A percentile compares a stretch with the other conserved stretches of the same genome.
Conservation (phyloP, 345 rosid genomes). For the Eucalyptus caleyi region DNA sequence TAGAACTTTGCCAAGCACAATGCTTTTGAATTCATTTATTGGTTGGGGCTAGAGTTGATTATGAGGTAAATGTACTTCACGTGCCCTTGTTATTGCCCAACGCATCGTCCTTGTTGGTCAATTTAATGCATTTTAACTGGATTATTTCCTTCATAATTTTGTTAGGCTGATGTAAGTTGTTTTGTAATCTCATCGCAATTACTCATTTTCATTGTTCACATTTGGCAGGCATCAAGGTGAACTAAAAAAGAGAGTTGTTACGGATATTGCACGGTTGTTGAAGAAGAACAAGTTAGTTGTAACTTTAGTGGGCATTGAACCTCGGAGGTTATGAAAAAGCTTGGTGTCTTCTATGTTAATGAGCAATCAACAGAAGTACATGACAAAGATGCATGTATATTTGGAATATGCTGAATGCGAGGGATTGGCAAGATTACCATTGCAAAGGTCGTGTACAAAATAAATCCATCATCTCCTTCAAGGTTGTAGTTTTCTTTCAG, state of each 20-base stretch:
- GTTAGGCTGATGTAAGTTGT: neutral
- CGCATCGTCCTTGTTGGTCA: neutral
- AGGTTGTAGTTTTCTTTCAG: neutral
- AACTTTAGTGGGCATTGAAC: too few species aligned
- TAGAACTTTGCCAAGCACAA: neutral
- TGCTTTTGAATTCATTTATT: neutral
- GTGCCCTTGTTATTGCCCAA: neutral
- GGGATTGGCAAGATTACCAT: neutral
- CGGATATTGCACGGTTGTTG: neutral
- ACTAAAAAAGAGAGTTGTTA: neutral
- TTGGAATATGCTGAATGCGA: neutral
- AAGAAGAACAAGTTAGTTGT: neutral
- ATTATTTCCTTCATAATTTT: neutral
- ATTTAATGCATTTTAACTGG: neutral
- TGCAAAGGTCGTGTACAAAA: neutral
- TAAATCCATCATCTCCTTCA: too few species aligned
- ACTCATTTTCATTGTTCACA: neutral
- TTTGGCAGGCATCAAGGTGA: neutral
- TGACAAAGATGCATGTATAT: neutral
- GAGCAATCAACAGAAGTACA: neutral
- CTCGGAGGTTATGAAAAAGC: neutral
- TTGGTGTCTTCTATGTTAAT: neutral
- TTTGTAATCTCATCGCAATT: neutral
- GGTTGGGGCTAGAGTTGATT: neutral
- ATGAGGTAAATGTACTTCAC: neutral